Conservation (phyloP, 2,329 filamentous ascomycete genomes). For the Fusarium hainanense region DNA sequence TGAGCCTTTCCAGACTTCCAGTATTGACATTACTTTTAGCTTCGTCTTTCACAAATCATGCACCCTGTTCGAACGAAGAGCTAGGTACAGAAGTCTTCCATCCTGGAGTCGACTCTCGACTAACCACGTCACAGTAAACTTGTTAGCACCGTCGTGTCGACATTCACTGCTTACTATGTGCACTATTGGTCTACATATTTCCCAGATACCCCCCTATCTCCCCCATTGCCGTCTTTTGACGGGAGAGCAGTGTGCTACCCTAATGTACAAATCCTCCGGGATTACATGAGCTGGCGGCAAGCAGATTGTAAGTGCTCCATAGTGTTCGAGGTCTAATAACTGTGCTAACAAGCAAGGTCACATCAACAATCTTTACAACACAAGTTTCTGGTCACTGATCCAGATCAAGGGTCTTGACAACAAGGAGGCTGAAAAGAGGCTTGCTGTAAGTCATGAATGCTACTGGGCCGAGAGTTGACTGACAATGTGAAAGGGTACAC, state of each 20-base stretch:
- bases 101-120: background rate
- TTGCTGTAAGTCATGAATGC: conserved; percentile 68
- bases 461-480: conserved; percentile 6
- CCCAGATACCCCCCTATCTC: conserved; percentile 73
- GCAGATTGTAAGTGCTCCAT: conserved; percentile 78
- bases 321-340: background rate
- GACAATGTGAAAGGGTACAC: conserved; percentile 71
- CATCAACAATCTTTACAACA: conserved; percentile 99
- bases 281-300: conserved; percentile 98
- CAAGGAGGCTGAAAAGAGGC: conserved; percentile 81
- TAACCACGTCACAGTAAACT: conserved; percentile 73
- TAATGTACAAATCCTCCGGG: conserved; percentile 80
- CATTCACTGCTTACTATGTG: conserved; percentile 92
- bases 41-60: conserved; percentile 90
- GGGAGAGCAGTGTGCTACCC: conserved; percentile 93
- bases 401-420: conserved; percentile 79
- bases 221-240: conserved; percentile 90
- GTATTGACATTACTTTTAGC: conserved; percentile 57
- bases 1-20: too few species aligned
- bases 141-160: conserved; percentile 89
- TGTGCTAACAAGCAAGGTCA: conserved; percentile 69
- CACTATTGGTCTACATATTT: conserved; percentile 83
- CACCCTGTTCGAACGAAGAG: conserved; percentile 84
- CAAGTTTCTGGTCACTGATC: conserved; percentile 92
- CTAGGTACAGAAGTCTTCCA: conserved; percentile 65